Percentiles rank a stretch among this genome's conserved stretches.
Conservation (phyloP, 129 eudicot genomes). For the Escallonia rubra region DNA sequence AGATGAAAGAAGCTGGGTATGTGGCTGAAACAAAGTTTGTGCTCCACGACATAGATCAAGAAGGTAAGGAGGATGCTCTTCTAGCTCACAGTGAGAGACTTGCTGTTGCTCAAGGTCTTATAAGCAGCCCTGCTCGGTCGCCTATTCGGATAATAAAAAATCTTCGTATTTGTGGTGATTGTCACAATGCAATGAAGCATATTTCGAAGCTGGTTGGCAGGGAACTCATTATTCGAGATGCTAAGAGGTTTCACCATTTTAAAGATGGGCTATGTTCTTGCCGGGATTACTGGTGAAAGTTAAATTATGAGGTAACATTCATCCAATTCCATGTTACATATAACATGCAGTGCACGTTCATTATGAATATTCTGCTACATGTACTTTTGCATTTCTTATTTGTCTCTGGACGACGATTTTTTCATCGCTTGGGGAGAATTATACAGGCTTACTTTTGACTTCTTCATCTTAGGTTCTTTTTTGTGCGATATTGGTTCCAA, state of each 20-base stretch:
- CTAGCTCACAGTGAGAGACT: slow-evolving; percentile 46
- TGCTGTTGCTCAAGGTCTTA: slow-evolving; percentile 32
- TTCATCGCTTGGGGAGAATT: too few relatives aligned
- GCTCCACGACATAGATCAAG: slow-evolving; percentile 41
- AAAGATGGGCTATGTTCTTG: slow-evolving; percentile 40
- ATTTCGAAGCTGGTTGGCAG: slow-evolving; percentile 42
- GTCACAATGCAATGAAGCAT: slow-evolving; percentile 38
- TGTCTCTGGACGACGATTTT: too few relatives aligned
- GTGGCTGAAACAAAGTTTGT: slow-evolving; percentile 35
- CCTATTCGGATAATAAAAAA: slow-evolving; percentile 35
- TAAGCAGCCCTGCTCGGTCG: slow-evolving; percentile 33
- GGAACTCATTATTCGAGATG: slow-evolving; percentile 32
- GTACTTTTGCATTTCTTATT: too few relatives aligned
- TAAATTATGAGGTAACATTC: neutral
- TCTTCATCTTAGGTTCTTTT: too few relatives aligned
- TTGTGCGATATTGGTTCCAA: too few relatives aligned
- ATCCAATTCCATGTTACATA: too few relatives aligned
- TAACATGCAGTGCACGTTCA: too few relatives aligned
- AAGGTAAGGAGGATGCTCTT: slow-evolving; percentile 44
- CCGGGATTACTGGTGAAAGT: slow-evolving; percentile 35
- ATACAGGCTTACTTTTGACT: too few relatives aligned
- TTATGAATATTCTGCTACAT: too few relatives aligned
- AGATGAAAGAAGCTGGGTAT: slow-evolving; percentile 45
- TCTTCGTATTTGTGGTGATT: slow-evolving; percentile 43
- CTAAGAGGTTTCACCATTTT: slow-evolving; percentile 42